Evolutionary conservation across 2,329 filamentous ascomycete species (phyloP), one percentile per base, ranked within the genome.

Genomic region (Xylariaceae sp.): DNA sequence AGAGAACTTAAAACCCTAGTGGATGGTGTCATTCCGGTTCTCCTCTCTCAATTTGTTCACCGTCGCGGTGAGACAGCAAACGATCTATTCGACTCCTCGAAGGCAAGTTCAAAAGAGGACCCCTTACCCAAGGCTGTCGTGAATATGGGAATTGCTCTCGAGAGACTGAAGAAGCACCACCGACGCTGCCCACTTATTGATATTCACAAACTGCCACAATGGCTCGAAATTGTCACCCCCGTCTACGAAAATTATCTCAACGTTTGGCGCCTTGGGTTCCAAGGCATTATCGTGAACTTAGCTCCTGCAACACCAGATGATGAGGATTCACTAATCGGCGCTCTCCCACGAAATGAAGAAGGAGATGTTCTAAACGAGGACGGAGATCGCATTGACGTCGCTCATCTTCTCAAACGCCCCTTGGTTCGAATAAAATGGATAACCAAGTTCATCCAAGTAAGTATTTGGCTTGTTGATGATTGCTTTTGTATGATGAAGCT

Each of bases 201-300:
- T 58, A 74, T 88, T 1, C 81, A 88, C 51, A 80, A 82, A 13
- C 78, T 99, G 47, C 76, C 95, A 10, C 79, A 78, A 39, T 99
- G 94, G 94, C 88, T 92, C 2, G 83, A 90, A 50, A 83, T 82
- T 17, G 86, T 90, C 1, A 83, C 89, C 42, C 84, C 86, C 50
- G 81, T 93, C 10, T 99, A 99, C 67, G 79, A 84, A 55, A 86
- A 90, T 64, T 99, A 97, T 67, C 78, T 97, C 31, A 84, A 84
- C 64, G 86, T 88, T 7, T 99, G 94, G 94, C 82, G 91, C 31
- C 79, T 97, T 44, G 94, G 94, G 1, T 99, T 97, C 69, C 89
- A 96, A 64, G 92, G 96, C 66, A 84, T 99, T 17, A 85, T 97
- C 45, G 90, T 99, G 62, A 97, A 96, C 66, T 82, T 97, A 33